phyloP scores from a whole-genome alignment of 2,329 filamentous ascomycete genomes.

The Aspergillus amoenus region DNA sequence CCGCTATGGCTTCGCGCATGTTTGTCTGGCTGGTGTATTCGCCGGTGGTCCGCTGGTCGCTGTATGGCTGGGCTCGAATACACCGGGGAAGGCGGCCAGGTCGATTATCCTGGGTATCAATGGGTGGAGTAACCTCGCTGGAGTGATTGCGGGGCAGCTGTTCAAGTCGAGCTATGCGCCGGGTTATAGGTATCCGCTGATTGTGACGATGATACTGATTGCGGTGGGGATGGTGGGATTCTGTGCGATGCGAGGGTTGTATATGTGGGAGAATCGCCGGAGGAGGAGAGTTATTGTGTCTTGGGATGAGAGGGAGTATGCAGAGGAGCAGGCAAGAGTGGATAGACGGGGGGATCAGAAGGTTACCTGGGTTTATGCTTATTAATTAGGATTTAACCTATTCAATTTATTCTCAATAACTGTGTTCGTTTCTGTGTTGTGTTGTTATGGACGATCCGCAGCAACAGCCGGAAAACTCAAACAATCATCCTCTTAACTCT shows the following conservation, averaged over 20 bases:
- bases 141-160: constrained; percentile 8
- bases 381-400: no score
- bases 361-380: constrained; percentile 3
- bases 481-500: no score
- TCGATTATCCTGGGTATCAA: constrained; percentile 8
- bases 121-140: constrained; percentile 7
- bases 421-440: no score
- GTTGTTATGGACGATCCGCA: no score
- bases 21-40: constrained; percentile 14
- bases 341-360: constrained; percentile 1
- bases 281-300: not conserved
- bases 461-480: no score
- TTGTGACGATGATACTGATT: constrained; percentile 10
- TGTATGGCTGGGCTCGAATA: constrained; percentile 6
- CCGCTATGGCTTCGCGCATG: constrained; percentile 14
- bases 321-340: not conserved
- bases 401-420: no score
- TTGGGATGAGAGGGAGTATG: not conserved
- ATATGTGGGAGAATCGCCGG: constrained; percentile 6
- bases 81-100: not conserved
- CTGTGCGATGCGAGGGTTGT: not conserved
- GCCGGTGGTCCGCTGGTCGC: constrained; percentile 9
- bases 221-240: constrained; percentile 4
- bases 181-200: constrained; percentile 2
- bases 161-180: constrained; percentile 4